These are phyloP conservation scores for Hansenula sp. DNA, from an alignment of 1,139 yeast species.

Conservation along the genomic window DNA sequence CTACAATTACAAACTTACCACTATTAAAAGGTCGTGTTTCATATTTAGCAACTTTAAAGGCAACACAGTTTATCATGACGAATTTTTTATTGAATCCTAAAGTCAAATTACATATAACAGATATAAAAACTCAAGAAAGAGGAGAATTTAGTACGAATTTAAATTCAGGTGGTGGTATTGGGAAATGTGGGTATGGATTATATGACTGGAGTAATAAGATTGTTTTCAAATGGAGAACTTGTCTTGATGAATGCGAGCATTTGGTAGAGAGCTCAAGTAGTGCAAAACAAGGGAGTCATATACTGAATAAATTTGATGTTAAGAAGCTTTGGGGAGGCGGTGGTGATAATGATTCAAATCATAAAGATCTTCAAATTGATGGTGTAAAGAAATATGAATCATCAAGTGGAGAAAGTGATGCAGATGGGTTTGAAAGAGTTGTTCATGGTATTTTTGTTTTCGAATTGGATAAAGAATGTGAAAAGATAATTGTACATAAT, in stretches of 20 bases:
- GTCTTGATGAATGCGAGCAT: constrained; percentile 26
- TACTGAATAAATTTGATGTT: constrained; percentile 1
- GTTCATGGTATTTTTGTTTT: constrained; percentile 65
- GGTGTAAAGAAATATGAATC: neutral
- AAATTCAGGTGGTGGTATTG: neutral
- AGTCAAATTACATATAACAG: constrained; percentile 43
- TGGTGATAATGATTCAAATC: neutral
- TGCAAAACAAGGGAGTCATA: constrained; percentile 1
- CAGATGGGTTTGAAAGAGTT: constrained; percentile 4
- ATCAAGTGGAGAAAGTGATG: neutral
- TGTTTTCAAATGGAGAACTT: constrained; percentile 60
- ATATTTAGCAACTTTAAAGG: constrained; percentile 45
- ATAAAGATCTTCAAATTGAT: neutral
- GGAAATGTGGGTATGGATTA: constrained; percentile 18
- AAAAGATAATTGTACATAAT: constrained; percentile 63
- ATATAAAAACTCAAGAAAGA: constrained; percentile 28
- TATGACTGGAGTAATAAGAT: constrained; percentile 45
- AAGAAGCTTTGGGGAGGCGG: neutral
- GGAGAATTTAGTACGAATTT: constrained; percentile 6
- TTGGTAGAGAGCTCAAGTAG: constrained; percentile 2
- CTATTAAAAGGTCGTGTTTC: constrained; percentile 55
- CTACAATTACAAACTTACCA: constrained; percentile 60
- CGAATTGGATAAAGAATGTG: constrained; percentile 60
- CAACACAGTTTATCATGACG: constrained; percentile 50
- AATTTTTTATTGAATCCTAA: constrained; percentile 50